Conservation (phyloP, 805 yeast genomes). For the Saturnispora sekii region DNA sequence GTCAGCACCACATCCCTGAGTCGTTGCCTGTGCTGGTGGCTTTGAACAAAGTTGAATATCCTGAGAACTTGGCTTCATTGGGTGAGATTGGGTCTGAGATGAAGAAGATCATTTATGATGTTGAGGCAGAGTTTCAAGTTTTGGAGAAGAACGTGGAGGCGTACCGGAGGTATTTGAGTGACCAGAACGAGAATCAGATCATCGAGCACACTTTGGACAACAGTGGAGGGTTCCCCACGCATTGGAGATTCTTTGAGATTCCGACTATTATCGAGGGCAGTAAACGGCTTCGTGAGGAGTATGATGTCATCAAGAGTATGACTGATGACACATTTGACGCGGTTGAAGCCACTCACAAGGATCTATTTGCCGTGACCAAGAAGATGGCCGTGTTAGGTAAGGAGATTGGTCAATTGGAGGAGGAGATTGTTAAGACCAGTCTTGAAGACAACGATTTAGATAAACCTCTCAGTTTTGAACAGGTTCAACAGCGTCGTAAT, state of each 20-base stretch:
- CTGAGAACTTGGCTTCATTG: slow-evolving; percentile 10
- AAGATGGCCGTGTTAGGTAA: slow-evolving; percentile 8
- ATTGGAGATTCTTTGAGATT: slow-evolving; percentile 26
- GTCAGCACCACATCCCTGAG: slow-evolving; percentile 16
- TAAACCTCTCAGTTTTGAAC: slow-evolving; percentile 17
- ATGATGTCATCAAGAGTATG: background rate
- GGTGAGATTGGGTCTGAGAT: slow-evolving; percentile 18
- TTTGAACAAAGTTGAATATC: slow-evolving; percentile 18
- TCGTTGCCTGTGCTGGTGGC: slow-evolving; percentile 19
- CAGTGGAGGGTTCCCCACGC: slow-evolving; percentile 18
- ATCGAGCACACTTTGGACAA: slow-evolving; percentile 17
- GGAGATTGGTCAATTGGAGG: slow-evolving; percentile 6
- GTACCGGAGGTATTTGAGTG: slow-evolving; percentile 17
- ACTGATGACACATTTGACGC: background rate
- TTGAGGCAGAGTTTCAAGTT: slow-evolving; percentile 23
- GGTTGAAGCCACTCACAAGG: slow-evolving; percentile 1
- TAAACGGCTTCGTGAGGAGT: slow-evolving; percentile 1
- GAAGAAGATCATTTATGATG: slow-evolving; percentile 22
- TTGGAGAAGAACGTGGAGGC: slow-evolving; percentile 16
- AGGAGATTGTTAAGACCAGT: slow-evolving; percentile 1
- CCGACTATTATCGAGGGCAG: slow-evolving; percentile 14
- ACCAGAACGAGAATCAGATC: slow-evolving; percentile 15
- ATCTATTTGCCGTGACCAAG: slow-evolving; percentile 7
- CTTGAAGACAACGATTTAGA: background rate
- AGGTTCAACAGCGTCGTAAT: slow-evolving; percentile 12